Conservation (phyloP, 148 eudicot genomes). For the Cornus suecica region DNA sequence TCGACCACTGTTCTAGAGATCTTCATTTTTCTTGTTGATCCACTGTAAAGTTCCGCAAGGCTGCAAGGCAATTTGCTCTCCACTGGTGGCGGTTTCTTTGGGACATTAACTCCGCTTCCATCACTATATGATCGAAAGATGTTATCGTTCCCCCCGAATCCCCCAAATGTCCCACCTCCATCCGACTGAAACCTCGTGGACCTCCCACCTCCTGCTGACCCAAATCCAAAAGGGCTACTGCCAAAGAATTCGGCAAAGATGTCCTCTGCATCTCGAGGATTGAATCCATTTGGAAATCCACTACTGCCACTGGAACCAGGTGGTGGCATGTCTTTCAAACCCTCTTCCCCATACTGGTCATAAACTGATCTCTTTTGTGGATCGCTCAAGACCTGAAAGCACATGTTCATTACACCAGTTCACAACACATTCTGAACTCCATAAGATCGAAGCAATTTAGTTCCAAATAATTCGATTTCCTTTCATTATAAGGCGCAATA, state of each 20-base stretch:
- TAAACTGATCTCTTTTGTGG: conserved; percentile 55
- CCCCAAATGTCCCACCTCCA: conserved; percentile 35
- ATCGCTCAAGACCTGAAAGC: conserved; percentile 65
- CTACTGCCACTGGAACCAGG: conserved; percentile 36
- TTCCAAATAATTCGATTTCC: too few species aligned
- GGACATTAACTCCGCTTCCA: conserved; percentile 21
- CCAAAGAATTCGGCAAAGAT: conserved; percentile 92
- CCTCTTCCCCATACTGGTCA: conserved; percentile 89
- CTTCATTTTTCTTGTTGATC: conserved; percentile 84
- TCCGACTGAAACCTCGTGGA: conserved; percentile 47
- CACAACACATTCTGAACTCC: conserved; percentile 4
- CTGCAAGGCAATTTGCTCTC: conserved; percentile 70
- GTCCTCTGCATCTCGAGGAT: conserved; percentile 84
- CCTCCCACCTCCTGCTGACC: conserved; percentile 43
- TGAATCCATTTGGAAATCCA: conserved; percentile 36
- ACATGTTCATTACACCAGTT: background rate
- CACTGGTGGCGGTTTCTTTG: conserved; percentile 75
- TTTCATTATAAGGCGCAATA: too few species aligned
- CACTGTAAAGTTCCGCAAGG: conserved; percentile 73
- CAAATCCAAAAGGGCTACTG: conserved; percentile 71
- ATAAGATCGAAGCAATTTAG: background rate
- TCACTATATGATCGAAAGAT: conserved; percentile 32
- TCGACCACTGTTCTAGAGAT: conserved; percentile 62
- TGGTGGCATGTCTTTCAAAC: conserved; percentile 62
- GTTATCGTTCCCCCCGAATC: conserved; percentile 33